These are phyloP conservation scores for Zygotorulaspora chibaensis DNA, from an alignment of 805 yeast genomes.

Conservation along the genomic window DNA sequence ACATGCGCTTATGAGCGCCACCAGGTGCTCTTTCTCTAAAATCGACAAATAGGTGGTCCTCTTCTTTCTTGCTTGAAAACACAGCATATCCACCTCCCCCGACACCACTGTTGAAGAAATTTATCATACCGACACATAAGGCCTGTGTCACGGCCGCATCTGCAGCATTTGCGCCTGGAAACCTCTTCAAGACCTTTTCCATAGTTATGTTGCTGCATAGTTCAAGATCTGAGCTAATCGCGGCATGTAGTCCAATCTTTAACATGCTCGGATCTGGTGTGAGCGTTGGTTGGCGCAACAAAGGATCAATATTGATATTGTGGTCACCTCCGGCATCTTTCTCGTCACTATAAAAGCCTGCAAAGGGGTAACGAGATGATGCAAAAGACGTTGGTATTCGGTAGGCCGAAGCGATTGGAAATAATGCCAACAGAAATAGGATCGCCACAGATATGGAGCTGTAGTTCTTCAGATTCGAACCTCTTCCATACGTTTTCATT, in stretches of 20 bases:
- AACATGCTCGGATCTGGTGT: constrained; percentile 30
- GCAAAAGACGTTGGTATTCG: not conserved
- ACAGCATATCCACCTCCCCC: constrained; percentile 89
- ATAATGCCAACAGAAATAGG: not conserved
- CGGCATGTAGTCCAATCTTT: constrained; percentile 29
- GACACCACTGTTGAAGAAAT: constrained; percentile 80
- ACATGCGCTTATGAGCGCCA: constrained; percentile 63
- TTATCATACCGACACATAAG: constrained; percentile 79
- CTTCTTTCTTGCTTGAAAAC: constrained; percentile 32
- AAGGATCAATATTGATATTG: constrained; percentile 39
- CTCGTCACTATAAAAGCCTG: not conserved
- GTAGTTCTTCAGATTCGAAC: not conserved
- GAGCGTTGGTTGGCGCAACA: constrained; percentile 36
- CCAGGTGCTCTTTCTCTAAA: constrained; percentile 87
- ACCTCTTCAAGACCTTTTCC: constrained; percentile 25
- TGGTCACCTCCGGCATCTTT: constrained; percentile 17
- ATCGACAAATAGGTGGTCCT: constrained; percentile 61
- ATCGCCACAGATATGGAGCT: not conserved
- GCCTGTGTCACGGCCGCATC: constrained; percentile 91
- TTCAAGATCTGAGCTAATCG: constrained; percentile 38
- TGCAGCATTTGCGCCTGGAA: constrained; percentile 69
- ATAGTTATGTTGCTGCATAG: constrained; percentile 31
- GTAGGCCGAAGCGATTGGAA: not conserved
- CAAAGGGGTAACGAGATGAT: not conserved
- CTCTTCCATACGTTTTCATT: not conserved